Evolutionary conservation across 2,329 filamentous ascomycete species (phyloP).

Genomic region (Apiospora koreana): DNA sequence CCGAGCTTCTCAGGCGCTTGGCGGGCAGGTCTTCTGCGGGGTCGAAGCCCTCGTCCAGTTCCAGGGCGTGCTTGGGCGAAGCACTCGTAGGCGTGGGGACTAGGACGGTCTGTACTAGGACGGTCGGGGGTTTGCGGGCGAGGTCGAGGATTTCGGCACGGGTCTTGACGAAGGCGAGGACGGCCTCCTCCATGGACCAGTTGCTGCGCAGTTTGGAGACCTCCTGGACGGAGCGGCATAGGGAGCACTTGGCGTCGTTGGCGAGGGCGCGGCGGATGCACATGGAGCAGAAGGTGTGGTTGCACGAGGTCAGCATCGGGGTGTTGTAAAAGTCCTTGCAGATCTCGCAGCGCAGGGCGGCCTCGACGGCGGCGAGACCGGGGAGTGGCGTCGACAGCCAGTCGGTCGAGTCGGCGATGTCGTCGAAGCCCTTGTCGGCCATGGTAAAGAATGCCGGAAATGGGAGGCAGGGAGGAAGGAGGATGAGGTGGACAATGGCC

Average conservation of each 20-base stretch:
- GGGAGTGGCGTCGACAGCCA: slow-evolving; percentile 74
- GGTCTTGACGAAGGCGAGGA: slow-evolving; percentile 72
- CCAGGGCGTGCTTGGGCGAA: slow-evolving; percentile 35
- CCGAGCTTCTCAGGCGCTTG: slow-evolving; percentile 57
- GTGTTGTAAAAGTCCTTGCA: slow-evolving; percentile 98
- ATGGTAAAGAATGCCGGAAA: not conserved
- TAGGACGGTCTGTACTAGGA: slow-evolving; percentile 17
- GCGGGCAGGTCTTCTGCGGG: slow-evolving; percentile 28
- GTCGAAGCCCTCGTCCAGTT: slow-evolving; percentile 27
- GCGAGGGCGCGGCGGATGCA: slow-evolving; percentile 89
- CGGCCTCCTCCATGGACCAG: slow-evolving; percentile 80
- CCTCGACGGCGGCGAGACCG: slow-evolving; percentile 71
- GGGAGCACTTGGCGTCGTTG: slow-evolving; percentile 82
- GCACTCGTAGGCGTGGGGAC: slow-evolving; percentile 16
- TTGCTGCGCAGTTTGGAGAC: slow-evolving; percentile 84
- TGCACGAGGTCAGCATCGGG: slow-evolving; percentile 92
- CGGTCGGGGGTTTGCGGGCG: slow-evolving; percentile 48
- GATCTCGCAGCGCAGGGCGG: slow-evolving; percentile 88
- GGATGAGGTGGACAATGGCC: not conserved
- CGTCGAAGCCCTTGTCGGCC: slow-evolving; percentile 29
- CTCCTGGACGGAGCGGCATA: slow-evolving; percentile 78
- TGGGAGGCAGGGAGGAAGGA: not conserved
- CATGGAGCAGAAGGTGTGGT: slow-evolving; percentile 93
- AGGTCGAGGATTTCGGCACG: slow-evolving; percentile 64
- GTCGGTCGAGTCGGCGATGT: slow-evolving; percentile 78